Evolutionary conservation across 495 filamentous ascomycete species (phyloP).

Genomic region (Baudoinia panamericana): DNA sequence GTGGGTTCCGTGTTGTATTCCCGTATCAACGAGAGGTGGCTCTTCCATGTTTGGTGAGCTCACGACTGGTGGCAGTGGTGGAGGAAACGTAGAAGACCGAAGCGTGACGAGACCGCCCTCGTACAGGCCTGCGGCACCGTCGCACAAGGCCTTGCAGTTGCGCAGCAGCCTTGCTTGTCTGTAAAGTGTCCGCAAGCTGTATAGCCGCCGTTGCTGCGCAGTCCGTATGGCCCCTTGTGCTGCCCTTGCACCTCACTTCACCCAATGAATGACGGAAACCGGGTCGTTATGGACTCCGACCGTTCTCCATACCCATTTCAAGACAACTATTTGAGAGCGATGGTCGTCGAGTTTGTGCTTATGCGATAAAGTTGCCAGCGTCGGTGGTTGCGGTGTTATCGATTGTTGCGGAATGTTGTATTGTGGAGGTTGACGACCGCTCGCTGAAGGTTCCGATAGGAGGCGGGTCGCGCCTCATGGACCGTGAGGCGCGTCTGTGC

Average conservation of each 20-base stretch:
- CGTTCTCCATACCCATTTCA: no score
- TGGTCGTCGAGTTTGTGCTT: background rate
- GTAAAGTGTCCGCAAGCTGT: slow-evolving; percentile 1
- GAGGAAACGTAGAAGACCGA: background rate
- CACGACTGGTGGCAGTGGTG: background rate
- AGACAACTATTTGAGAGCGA: background rate
- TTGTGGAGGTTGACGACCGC: background rate
- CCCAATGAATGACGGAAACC: no score
- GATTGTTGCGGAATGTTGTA: background rate
- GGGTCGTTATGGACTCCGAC: no score
- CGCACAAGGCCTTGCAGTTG: background rate
- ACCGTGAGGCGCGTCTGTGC: no score
- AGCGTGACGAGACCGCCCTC: background rate
- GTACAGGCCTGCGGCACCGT: background rate
- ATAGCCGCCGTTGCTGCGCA: slow-evolving; percentile 7
- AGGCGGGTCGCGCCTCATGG: no score
- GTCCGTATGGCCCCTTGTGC: slow-evolving; percentile 1
- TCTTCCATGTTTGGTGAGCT: background rate
- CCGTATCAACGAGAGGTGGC: background rate
- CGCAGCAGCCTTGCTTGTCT: slow-evolving; percentile 1
- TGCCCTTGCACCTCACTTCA: slow-evolving; percentile 3
- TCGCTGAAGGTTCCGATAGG: background rate
- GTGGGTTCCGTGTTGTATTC: background rate
- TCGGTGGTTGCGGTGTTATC: background rate
- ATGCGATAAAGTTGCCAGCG: background rate